These are phyloP conservation scores for Rhizomucor pusillus DNA, from an alignment of 371 early-diverging fungal genomes.

Conservation along the genomic window DNA sequence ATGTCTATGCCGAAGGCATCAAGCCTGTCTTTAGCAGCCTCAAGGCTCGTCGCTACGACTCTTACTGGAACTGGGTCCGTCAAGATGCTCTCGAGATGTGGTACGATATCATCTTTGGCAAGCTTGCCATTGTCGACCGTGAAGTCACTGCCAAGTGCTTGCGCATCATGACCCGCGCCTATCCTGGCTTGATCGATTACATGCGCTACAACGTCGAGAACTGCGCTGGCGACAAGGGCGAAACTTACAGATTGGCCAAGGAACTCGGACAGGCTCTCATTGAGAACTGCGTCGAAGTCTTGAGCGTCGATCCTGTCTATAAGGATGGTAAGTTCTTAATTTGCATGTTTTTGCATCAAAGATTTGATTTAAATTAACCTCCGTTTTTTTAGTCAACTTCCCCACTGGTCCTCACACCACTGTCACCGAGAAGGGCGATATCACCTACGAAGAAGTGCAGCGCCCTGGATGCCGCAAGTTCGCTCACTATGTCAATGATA, in stretches of 20 bases:
- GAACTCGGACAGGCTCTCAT: constrained; percentile 79
- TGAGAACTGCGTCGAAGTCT: constrained; percentile 84
- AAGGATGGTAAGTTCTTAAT: constrained; percentile 67
- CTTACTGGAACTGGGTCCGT: constrained; percentile 98
- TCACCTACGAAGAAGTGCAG: constrained; percentile 79
- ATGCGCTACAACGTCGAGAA: constrained; percentile 85
- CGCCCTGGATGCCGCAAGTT: constrained; percentile 67
- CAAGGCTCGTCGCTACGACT: constrained; percentile 90
- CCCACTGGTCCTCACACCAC: constrained; percentile 84
- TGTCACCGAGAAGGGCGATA: constrained; percentile 78
- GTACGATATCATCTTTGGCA: constrained; percentile 92
- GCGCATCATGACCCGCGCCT: constrained; percentile 91
- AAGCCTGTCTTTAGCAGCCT: constrained; percentile 76
- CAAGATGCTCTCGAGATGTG: constrained; percentile 89
- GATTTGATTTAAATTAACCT: not conserved
- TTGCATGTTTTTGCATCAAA: not conserved
- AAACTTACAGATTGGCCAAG: constrained; percentile 81
- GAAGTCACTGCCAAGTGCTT: constrained; percentile 90
- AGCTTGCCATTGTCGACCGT: constrained; percentile 86
- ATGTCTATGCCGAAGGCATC: constrained; percentile 85
- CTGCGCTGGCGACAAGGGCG: constrained; percentile 72
- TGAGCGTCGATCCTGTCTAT: constrained; percentile 79
- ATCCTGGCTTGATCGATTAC: constrained; percentile 76
- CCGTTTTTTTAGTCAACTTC: constrained; percentile 42
- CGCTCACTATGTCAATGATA: constrained; percentile 69